These are phyloP conservation scores for Phytomonas francai DNA, from an alignment of 208 protist genomes.

Conservation along the genomic window DNA sequence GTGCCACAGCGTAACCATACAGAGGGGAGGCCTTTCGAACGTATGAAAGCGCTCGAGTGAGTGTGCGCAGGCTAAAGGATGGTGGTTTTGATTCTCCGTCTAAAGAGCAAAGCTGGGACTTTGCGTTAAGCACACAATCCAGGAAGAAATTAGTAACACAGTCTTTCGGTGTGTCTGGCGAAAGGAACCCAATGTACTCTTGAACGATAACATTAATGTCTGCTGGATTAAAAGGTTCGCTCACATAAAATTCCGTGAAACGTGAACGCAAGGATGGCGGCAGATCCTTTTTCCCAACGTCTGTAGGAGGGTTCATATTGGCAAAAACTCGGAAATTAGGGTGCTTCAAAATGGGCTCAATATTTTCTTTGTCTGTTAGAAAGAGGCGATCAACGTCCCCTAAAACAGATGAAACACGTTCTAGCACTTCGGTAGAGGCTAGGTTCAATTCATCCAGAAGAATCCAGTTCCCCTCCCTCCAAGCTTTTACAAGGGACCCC, in stretches of 20 bases:
- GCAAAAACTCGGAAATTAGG: constrained; percentile 99
- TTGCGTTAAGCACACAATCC: constrained; percentile 76
- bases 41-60: constrained; percentile 95
- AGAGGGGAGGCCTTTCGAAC: constrained; percentile 70
- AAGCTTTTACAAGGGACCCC: constrained; percentile 93
- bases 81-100: constrained; percentile 91
- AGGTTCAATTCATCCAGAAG: constrained; percentile 99
- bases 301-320: constrained; percentile 99
- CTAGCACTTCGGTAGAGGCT: constrained; percentile 95
- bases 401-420: constrained; percentile 92
- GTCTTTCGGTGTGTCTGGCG: constrained; percentile 75
- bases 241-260: constrained; percentile 99
- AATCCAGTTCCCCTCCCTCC: constrained; percentile 98
- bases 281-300: constrained; percentile 99
- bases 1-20: constrained; percentile 93
- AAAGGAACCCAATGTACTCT: constrained; percentile 82
- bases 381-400: constrained; percentile 88
- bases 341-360: constrained; percentile 81
- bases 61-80: constrained; percentile 96
- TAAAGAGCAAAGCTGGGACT: constrained; percentile 85
- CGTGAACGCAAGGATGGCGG: constrained; percentile 89
- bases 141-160: constrained; percentile 95
- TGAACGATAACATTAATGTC: constrained; percentile 93
- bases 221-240: constrained; percentile 90
- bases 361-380: constrained; percentile 62